Conservation (phyloP, 495 filamentous ascomycete species). For the Thermothielavioides terrestris region DNA sequence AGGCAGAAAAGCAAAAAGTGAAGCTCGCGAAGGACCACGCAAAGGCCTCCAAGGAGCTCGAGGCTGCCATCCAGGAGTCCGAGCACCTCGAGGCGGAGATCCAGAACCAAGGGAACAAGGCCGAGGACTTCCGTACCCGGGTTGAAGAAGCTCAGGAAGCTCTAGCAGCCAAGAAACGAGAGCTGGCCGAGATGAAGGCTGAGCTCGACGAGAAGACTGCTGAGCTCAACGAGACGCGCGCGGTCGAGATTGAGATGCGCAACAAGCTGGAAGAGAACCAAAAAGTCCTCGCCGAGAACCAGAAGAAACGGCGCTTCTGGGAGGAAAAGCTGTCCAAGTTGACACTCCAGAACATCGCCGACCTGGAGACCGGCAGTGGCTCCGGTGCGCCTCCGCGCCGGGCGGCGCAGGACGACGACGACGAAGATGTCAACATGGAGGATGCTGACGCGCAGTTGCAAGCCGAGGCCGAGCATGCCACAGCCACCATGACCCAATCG, state of each 20-base stretch:
- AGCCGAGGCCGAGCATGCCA: conserved; percentile 14
- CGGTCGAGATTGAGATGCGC: conserved; percentile 93
- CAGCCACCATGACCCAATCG: conserved; percentile 22
- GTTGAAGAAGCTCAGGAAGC: conserved; percentile 84
- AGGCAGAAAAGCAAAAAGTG: conserved; percentile 81
- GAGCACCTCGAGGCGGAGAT: conserved; percentile 69
- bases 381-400: not conserved
- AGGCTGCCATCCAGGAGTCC: conserved; percentile 57
- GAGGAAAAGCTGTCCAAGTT: conserved; percentile 79
- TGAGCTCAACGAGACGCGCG: conserved; percentile 83
- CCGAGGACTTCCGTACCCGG: conserved; percentile 59
- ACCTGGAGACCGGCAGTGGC: conserved; percentile 37
- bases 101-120: conserved; percentile 62
- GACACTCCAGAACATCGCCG: conserved; percentile 66
- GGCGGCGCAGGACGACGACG: conserved; percentile 8
- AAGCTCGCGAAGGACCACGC: conserved; percentile 78
- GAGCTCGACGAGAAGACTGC: conserved; percentile 80
- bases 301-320: conserved; percentile 78
- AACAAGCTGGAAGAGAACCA: conserved; percentile 96
- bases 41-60: conserved; percentile 68
- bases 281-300: conserved; percentile 77
- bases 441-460: conserved; percentile 22
- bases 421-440: conserved; percentile 13
- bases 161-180: conserved; percentile 68
- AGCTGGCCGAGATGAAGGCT: conserved; percentile 67